These are phyloP conservation scores for Oxyria digyna DNA, from an alignment of 148 eudicot species.

Conservation along the genomic window DNA sequence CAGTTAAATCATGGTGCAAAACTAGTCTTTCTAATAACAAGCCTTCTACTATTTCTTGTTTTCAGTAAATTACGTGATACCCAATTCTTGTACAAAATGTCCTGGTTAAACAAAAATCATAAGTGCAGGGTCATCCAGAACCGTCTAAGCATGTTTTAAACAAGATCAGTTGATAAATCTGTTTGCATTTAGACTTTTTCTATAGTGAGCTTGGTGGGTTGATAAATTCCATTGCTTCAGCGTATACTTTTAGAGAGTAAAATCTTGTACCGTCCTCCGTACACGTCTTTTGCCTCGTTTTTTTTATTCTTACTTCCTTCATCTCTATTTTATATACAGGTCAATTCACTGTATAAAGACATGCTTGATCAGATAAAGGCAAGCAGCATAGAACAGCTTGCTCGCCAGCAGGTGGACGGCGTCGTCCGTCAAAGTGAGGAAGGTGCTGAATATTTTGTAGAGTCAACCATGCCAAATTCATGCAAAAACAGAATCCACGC, in stretches of 20 bases:
- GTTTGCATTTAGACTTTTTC: not conserved
- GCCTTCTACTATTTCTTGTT: not conserved
- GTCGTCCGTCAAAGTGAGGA: conserved; percentile 87
- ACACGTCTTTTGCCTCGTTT: not conserved
- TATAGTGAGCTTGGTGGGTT: not conserved
- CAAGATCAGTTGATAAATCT: not conserved
- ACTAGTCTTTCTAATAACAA: not conserved
- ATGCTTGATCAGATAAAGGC: conserved; percentile 55
- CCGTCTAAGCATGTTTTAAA: not conserved
- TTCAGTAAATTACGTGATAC: not conserved
- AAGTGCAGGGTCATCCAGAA: not conserved
- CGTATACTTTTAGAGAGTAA: not conserved
- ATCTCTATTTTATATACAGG: conserved; percentile 25
- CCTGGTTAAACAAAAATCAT: not conserved
- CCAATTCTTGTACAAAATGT: not conserved
- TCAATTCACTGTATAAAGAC: conserved; percentile 66
- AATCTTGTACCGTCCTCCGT: not conserved
- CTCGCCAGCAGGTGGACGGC: conserved; percentile 93
- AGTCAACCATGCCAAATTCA: conserved; percentile 50
- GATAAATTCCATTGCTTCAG: not conserved
- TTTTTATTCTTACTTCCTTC: not conserved
- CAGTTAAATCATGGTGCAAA: not conserved
- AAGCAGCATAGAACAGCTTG: conserved; percentile 61
- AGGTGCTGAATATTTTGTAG: conserved; percentile 70
- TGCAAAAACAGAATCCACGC: conserved; percentile 66